Conservation (phyloP, 495 filamentous ascomycete genomes). For the Cercophora scortea region DNA sequence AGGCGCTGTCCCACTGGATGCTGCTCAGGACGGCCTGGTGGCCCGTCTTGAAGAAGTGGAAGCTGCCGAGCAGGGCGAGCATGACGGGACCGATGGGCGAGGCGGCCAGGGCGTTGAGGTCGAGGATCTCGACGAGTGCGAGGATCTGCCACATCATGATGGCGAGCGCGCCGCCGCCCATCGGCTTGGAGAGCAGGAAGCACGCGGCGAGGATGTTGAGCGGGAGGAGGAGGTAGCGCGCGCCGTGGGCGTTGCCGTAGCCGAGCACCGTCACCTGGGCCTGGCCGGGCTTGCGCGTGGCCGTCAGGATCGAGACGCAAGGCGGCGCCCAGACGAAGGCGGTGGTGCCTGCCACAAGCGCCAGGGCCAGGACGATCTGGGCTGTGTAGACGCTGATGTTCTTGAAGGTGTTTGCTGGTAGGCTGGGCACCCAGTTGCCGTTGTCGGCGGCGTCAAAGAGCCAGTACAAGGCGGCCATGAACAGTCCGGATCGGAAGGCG, state of each 20-base stretch:
- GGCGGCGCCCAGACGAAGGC: constrained; percentile 71
- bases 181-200: constrained; percentile 83
- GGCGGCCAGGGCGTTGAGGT: constrained; percentile 59
- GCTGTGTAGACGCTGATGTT: constrained; percentile 65
- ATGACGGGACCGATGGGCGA: constrained; percentile 77
- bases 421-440: constrained; percentile 65
- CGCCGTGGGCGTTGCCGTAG: constrained; percentile 86
- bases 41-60: constrained; percentile 96
- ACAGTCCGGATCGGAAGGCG: constrained; percentile 66
- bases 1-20: constrained; percentile 97
- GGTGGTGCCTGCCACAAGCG: constrained; percentile 57
- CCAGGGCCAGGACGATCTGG: constrained; percentile 65
- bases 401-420: constrained; percentile 58
- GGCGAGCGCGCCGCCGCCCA: constrained; percentile 79
- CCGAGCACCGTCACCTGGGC: constrained; percentile 72
- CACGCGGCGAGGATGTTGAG: constrained; percentile 67
- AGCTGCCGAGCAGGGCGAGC: constrained; percentile 77
- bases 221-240: constrained; percentile 80
- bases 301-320: constrained; percentile 53
- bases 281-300: constrained; percentile 28
- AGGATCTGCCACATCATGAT: constrained; percentile 79
- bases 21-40: constrained; percentile 82
- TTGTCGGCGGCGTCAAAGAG: constrained; percentile 85
- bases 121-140: constrained; percentile 78
- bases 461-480: constrained; percentile 80